These are phyloP conservation scores for Penicillium psychrosexuale DNA, from an alignment of 2,329 filamentous ascomycete species.

Conservation along the genomic window DNA sequence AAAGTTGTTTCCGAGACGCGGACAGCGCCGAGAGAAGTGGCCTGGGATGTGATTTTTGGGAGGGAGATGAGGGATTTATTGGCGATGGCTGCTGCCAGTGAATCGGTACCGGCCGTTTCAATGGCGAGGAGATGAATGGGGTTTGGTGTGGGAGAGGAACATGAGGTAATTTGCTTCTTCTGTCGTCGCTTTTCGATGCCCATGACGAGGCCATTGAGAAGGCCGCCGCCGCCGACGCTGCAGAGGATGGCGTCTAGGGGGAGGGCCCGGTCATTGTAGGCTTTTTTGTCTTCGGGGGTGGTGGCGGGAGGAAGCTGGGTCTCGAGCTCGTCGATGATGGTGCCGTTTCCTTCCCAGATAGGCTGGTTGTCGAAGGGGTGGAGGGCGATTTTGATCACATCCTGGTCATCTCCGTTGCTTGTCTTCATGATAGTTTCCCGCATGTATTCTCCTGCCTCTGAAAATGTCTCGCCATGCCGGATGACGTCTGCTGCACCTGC, in stretches of 20 bases:
- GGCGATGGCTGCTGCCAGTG: slow-evolving; percentile 60
- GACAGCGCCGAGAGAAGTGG: slow-evolving; percentile 69
- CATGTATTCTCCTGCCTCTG: slow-evolving; percentile 66
- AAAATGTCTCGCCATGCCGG: slow-evolving; percentile 65
- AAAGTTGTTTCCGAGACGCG: slow-evolving; percentile 67
- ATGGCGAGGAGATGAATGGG: slow-evolving; percentile 62
- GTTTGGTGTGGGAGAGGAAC: slow-evolving; percentile 17
- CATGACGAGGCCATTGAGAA: slow-evolving; percentile 72
- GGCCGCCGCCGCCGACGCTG: slow-evolving; percentile 74
- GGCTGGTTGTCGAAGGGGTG: slow-evolving; percentile 47
- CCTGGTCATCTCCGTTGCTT: slow-evolving; percentile 22
- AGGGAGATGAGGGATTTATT: slow-evolving; percentile 59
- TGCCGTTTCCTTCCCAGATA: slow-evolving; percentile 48
- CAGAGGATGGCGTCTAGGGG: slow-evolving; percentile 69
- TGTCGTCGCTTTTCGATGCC: slow-evolving; percentile 56
- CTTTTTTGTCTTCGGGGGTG: slow-evolving; percentile 31
- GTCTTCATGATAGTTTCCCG: slow-evolving; percentile 49
- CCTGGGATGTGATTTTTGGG: slow-evolving; percentile 69
- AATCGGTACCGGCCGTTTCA: slow-evolving; percentile 73
- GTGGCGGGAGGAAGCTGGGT: slow-evolving; percentile 38
- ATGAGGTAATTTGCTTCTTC: slow-evolving; percentile 28
- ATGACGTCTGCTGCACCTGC: slow-evolving; percentile 66
- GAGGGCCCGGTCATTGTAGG: slow-evolving; percentile 30
- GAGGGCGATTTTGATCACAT: slow-evolving; percentile 41
- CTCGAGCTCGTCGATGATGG: slow-evolving; percentile 45